Conservation (phyloP, 2,329 filamentous ascomycete genomes). For the Geosmithia putterillii region DNA sequence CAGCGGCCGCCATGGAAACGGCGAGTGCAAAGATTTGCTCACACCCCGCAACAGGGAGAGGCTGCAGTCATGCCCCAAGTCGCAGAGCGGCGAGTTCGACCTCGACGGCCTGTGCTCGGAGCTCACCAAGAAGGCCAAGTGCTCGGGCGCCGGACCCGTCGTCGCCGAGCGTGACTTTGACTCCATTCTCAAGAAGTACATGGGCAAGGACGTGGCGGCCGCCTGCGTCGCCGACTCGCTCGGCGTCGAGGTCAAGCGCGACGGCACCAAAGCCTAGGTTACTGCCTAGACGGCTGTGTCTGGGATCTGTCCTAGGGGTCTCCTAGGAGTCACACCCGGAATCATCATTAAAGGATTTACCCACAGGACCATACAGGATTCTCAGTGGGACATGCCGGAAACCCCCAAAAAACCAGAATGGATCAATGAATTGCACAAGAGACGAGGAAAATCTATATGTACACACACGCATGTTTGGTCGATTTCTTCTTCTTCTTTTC, state of each 20-base stretch:
- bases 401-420: no score
- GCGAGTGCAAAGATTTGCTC: conserved; percentile 16
- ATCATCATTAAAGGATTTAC: no score
- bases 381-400: no score
- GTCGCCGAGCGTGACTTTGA: conserved; percentile 86
- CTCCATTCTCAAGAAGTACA: conserved; percentile 56
- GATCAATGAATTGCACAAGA: no score
- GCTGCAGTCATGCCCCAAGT: conserved; percentile 74
- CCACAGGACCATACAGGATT: no score
- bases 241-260: conserved; percentile 39
- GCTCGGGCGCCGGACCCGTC: conserved; percentile 80
- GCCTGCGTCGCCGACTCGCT: conserved; percentile 32
- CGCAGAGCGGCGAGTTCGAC: conserved; percentile 83
- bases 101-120: conserved; percentile 88
- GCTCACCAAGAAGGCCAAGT: conserved; percentile 89
- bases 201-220: conserved; percentile 29
- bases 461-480: no score
- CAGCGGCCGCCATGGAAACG: no score
- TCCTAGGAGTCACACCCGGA: no score
- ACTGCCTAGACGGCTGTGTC: no score
- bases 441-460: no score
- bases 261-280: conserved; percentile 6
- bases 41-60: conserved; percentile 59
- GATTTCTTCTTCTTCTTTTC: no score
- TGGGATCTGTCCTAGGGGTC: no score